Conservation (phyloP, 2,329 filamentous ascomycete genomes). For the Annulohypoxylon truncatum region DNA sequence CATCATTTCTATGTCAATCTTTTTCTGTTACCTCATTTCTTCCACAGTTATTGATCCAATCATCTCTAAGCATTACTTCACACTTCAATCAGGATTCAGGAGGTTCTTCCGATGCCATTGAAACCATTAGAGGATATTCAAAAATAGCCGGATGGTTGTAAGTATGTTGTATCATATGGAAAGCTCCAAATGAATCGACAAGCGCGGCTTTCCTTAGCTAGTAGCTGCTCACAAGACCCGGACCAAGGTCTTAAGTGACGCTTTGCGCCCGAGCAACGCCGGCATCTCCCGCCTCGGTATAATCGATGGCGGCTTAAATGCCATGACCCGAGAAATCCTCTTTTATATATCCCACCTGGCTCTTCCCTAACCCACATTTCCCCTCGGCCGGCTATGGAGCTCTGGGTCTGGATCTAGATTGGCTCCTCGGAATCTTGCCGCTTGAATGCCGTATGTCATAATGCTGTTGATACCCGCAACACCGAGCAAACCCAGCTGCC, state of each 20-base stretch:
- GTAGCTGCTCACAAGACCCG: constrained; percentile 28
- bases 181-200: constrained; percentile 21
- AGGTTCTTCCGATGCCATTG: constrained; percentile 2
- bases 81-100: background rate
- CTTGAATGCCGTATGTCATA: constrained; percentile 38
- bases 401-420: constrained; percentile 31
- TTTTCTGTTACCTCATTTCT: constrained; percentile 17
- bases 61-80: constrained; percentile 25
- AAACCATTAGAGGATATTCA: background rate
- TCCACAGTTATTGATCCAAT: constrained; percentile 15
- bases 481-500: constrained; percentile 21
- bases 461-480: constrained; percentile 36
- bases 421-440: constrained; percentile 19
- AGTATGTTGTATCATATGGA: constrained; percentile 25
- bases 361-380: constrained; percentile 38
- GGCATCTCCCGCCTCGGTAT: constrained; percentile 49
- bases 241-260: constrained; percentile 39
- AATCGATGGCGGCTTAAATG: constrained; percentile 40
- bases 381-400: constrained; percentile 39
- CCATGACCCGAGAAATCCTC: constrained; percentile 52
- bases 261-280: constrained; percentile 44
- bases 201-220: background rate
- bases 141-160: background rate
- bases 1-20: constrained; percentile 40
- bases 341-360: constrained; percentile 38